These are phyloP conservation scores for Epicoccum sorghinum DNA, from an alignment of 2,329 filamentous ascomycete species.

Conservation along the genomic window DNA sequence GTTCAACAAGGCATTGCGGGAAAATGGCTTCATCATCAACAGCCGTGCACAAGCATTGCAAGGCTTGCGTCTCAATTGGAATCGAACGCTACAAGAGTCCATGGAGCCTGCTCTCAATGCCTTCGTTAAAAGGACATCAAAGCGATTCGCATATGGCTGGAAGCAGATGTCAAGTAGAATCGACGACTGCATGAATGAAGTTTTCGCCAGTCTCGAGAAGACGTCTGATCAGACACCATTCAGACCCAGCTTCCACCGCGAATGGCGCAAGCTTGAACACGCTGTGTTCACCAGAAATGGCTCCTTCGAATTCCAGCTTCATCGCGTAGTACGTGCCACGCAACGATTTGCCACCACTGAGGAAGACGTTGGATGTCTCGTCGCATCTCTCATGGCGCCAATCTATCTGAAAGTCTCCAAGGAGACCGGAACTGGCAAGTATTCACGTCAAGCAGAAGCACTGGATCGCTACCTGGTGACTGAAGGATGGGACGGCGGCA, in stretches of 20 bases:
- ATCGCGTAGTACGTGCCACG: constrained; percentile 8
- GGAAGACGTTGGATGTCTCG: constrained; percentile 8
- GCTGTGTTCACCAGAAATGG: constrained; percentile 8
- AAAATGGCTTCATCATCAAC: constrained; percentile 11
- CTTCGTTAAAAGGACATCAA: neutral
- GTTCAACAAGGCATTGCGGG: constrained; percentile 10
- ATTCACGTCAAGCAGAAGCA: constrained; percentile 5
- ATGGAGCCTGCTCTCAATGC: neutral
- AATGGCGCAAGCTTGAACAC: constrained; percentile 16
- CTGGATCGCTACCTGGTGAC: constrained; percentile 9
- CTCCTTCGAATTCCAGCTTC: constrained; percentile 15
- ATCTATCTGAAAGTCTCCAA: constrained; percentile 6
- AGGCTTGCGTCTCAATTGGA: constrained; percentile 12
- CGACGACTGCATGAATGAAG: constrained; percentile 11
- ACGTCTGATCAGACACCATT: constrained; percentile 7
- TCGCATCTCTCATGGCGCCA: constrained; percentile 10
- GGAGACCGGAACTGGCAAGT: constrained; percentile 6
- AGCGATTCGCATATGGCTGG: constrained; percentile 1
- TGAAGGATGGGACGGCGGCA: constrained; percentile 7
- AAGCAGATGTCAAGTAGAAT: constrained; percentile 8
- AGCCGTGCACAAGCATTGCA: constrained; percentile 4
- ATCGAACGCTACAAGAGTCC: constrained; percentile 6
- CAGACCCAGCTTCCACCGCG: constrained; percentile 13
- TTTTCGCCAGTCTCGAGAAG: constrained; percentile 7
- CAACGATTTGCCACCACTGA: constrained; percentile 13